A percentile compares a stretch with the other conserved stretches of the same genome.
These are phyloP conservation scores for Auricularia sp. DNA, from an alignment of 768 basidiomycete genomes.

Conservation along the genomic window DNA sequence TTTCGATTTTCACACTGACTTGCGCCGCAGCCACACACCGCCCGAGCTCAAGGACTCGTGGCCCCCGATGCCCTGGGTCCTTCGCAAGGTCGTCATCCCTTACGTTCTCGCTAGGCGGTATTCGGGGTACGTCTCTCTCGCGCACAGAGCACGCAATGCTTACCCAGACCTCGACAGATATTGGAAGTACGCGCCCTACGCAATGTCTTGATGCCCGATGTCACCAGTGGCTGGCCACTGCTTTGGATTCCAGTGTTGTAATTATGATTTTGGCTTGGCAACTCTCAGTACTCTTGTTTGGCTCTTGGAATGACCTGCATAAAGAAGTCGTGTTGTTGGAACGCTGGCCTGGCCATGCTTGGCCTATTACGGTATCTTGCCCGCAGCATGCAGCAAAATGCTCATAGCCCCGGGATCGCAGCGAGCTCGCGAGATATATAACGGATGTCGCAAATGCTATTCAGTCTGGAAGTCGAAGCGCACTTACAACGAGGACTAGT, in stretches of 20 bases:
- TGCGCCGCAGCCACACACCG: constrained; percentile 27
- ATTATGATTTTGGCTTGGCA: not conserved
- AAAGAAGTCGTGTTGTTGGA: not conserved
- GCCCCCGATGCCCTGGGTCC: constrained; percentile 29
- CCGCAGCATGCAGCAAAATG: too few relatives aligned
- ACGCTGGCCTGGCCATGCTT: not conserved
- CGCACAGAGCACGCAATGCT: not conserved
- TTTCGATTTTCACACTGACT: not conserved
- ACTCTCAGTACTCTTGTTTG: not conserved
- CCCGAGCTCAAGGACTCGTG: constrained; percentile 27
- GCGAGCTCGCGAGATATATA: too few relatives aligned
- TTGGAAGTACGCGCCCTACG: constrained; percentile 30
- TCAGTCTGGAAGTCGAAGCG: too few relatives aligned
- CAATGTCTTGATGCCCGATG: constrained; percentile 15
- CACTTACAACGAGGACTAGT: too few relatives aligned
- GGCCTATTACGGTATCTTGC: not conserved
- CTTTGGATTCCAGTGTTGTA: not conserved
- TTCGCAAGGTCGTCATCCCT: constrained; percentile 27
- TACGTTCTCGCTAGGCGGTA: constrained; percentile 25
- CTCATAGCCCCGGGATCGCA: too few relatives aligned
- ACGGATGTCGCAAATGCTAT: too few relatives aligned
- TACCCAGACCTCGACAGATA: constrained; percentile 17
- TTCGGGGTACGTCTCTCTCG: constrained; percentile 23
- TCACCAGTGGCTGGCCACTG: not conserved
- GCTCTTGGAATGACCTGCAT: too few relatives aligned